A percentile compares a stretch with the other conserved stretches of the same genome.
These are phyloP conservation scores for Rhizopogon rudus DNA, from an alignment of 768 basidiomycete species.

Conservation along the genomic window DNA sequence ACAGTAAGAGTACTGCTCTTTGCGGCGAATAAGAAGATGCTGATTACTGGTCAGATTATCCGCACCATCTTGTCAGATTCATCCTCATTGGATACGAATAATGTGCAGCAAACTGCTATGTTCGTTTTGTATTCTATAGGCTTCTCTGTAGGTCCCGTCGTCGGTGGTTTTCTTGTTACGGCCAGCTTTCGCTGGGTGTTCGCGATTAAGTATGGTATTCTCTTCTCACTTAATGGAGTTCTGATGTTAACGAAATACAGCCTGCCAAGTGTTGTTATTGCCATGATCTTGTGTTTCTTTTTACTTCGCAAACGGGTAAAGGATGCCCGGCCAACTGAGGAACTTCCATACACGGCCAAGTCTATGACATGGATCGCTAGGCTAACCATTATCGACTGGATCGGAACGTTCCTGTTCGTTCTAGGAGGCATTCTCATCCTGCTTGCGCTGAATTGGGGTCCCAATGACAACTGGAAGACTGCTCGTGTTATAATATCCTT, in stretches of 20 bases:
- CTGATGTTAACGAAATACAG: slow-evolving; percentile 18
- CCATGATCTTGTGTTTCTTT: slow-evolving; percentile 35
- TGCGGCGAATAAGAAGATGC: background rate
- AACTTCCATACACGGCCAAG: slow-evolving; percentile 3
- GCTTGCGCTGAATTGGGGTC: slow-evolving; percentile 48
- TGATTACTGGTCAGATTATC: slow-evolving; percentile 26
- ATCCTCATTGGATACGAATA: slow-evolving; percentile 36
- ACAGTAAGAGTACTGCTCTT: slow-evolving; percentile 16
- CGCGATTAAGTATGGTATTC: slow-evolving; percentile 43
- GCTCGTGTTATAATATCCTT: slow-evolving; percentile 43
- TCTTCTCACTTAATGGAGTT: no score
- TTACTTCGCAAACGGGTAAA: slow-evolving; percentile 32
- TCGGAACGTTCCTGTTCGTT: slow-evolving; percentile 41
- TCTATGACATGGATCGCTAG: slow-evolving; percentile 20
- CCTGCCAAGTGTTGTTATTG: slow-evolving; percentile 32
- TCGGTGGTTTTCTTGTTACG: slow-evolving; percentile 34
- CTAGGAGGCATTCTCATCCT: slow-evolving; percentile 40
- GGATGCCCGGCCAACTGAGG: slow-evolving; percentile 10
- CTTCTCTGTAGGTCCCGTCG: slow-evolving; percentile 38
- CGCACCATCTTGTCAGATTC: slow-evolving; percentile 43
- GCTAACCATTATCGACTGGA: slow-evolving; percentile 38
- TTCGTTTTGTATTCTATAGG: slow-evolving; percentile 41
- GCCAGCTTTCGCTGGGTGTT: slow-evolving; percentile 50
- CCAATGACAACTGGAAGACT: slow-evolving; percentile 35
- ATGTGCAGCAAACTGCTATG: slow-evolving; percentile 35